These are phyloP conservation scores for Pharus latifolius DNA, from an alignment of 176 grass and related monocot genomes.

Conservation along the genomic window DNA sequence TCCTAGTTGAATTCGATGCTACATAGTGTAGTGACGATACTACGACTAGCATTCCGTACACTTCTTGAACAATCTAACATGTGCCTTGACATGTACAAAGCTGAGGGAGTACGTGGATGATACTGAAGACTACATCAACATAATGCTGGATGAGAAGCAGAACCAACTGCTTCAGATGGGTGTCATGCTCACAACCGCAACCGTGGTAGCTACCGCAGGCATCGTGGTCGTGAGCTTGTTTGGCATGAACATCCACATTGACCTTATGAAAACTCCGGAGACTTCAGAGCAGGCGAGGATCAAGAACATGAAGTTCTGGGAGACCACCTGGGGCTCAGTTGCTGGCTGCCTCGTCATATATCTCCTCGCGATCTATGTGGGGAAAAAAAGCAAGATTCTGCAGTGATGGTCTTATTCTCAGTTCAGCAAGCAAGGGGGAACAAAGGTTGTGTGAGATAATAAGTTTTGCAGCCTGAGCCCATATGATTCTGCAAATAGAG, in stretches of 20 bases:
- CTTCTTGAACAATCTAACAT: background rate
- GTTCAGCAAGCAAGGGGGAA: background rate
- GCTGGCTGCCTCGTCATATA: constrained; percentile 56
- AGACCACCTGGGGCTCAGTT: constrained; percentile 54
- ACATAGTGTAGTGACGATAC: background rate
- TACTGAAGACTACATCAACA: constrained; percentile 77
- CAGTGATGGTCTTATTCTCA: constrained; percentile 22
- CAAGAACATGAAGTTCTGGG: constrained; percentile 58
- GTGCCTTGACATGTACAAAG: constrained; percentile 22
- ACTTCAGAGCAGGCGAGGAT: constrained; percentile 31
- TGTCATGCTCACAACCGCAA: constrained; percentile 68
- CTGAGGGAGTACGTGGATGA: constrained; percentile 75
- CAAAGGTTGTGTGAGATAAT: background rate
- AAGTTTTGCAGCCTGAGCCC: background rate
- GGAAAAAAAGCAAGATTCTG: constrained; percentile 73
- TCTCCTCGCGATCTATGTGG: constrained; percentile 54
- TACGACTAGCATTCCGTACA: background rate
- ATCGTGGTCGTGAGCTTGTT: constrained; percentile 64
- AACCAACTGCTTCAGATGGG: constrained; percentile 84
- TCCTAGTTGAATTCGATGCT: background rate
- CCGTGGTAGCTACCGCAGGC: constrained; percentile 52
- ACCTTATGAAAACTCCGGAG: constrained; percentile 30
- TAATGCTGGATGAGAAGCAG: constrained; percentile 88
- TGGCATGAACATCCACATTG: constrained; percentile 74
- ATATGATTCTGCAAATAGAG: background rate